Base-by-base conservation (phyloP, 116 monocot genomes). In the Papilionanthe hybrid region DNA sequence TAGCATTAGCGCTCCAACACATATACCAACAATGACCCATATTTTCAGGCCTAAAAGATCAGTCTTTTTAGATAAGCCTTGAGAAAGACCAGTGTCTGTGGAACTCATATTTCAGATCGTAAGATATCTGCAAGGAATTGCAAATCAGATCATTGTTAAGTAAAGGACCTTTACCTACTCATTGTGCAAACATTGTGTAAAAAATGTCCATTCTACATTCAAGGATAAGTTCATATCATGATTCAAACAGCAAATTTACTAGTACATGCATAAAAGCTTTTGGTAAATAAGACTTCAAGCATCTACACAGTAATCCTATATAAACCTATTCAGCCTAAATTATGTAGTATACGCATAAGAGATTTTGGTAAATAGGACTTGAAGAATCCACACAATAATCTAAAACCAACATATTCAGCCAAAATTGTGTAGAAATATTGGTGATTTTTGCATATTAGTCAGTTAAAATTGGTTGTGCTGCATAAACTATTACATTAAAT, bases 11-110 rank as follows among this genome's bases (percentile, higher is more conserved):
- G 77, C 72, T 19, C 76, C 80, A 60, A 80, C 67, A 72, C 72
- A 41, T 15, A 84, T 84, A 19, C 80, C 84, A 81, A 84, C 76
- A 28, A 84, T 25, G 3, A 80, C 84, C 84, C 84, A 84, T 57
- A 84, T 22, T 65, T 84, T 84, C 69, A 84, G 77, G 32, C 84
- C 84, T 42, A 81, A 77, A 43, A 80, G 77, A 73, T 32, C 57
- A 20, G 80, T 84, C 72, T 84, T 80, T 72, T 80, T 76, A 19
- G 84, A 84, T 47, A 84, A 77, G 45, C 77, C 77, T 48, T 84
- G 50, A 49, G 45, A 42, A 32, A 84, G 77, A 77, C 80, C 32
- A 77, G 49, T 56, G 22, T 77, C 55, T 43, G 84, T 72, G 19
- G 84, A 72, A 44, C 73, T 73, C 84, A 84, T 84, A 47, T 47